Conservation (phyloP, 768 basidiomycete species). For the Glaciozyma antarctica region DNA sequence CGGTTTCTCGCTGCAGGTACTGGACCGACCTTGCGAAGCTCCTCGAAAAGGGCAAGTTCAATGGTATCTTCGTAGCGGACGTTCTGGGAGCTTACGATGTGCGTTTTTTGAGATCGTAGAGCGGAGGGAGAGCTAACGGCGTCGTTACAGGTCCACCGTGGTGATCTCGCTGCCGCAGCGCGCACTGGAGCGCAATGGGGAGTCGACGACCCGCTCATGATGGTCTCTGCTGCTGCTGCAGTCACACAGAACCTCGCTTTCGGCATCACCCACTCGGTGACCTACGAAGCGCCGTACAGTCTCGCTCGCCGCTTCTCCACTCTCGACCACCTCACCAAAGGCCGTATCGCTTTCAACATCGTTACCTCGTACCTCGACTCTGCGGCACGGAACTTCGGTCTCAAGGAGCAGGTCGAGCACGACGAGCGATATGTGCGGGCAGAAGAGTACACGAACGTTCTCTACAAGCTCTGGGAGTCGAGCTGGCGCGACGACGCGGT, state of each 20-base stretch:
- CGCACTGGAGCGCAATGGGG: neutral
- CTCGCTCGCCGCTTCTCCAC: slow-evolving; percentile 15
- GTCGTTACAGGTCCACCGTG: neutral
- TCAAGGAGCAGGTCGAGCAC: slow-evolving; percentile 7
- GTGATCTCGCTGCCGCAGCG: neutral
- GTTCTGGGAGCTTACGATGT: neutral
- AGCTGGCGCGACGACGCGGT: slow-evolving; percentile 17
- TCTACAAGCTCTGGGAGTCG: slow-evolving; percentile 18
- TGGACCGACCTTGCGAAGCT: slow-evolving; percentile 12
- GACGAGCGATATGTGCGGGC: slow-evolving; percentile 1
- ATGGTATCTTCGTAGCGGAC: slow-evolving; percentile 7
- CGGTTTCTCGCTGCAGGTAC: no score
- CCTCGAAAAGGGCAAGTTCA: slow-evolving; percentile 8
- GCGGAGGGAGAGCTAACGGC: neutral
- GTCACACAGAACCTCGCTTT: slow-evolving; percentile 1
- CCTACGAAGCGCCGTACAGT: slow-evolving; percentile 11
- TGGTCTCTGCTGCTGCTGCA: neutral
- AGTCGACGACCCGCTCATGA: slow-evolving; percentile 2
- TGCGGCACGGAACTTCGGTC: slow-evolving; percentile 2
- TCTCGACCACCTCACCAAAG: slow-evolving; percentile 19
- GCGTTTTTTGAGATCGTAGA: neutral
- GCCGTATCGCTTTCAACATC: slow-evolving; percentile 9
- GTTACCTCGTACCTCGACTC: slow-evolving; percentile 7
- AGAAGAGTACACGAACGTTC: neutral
- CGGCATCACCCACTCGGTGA: slow-evolving; percentile 11